phyloP scores from a whole-genome alignment of 1,139 yeast genomes.

The Candida sp. region DNA sequence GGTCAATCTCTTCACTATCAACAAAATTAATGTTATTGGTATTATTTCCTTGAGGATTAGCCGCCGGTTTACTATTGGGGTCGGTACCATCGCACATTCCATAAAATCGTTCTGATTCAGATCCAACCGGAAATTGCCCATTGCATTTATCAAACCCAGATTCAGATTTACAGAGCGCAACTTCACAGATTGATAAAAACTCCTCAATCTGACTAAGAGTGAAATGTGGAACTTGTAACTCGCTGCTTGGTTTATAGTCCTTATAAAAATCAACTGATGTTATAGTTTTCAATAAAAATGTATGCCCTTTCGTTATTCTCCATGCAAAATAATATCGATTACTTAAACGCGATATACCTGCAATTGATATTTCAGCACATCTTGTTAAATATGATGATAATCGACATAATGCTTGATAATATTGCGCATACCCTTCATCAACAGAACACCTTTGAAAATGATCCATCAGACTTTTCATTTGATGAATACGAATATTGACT shows the following conservation, averaged over 20 bases:
- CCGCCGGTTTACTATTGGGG: neutral
- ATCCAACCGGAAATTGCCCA: slow-evolving; percentile 8
- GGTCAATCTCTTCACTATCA: slow-evolving; percentile 23
- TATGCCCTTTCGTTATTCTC: slow-evolving; percentile 29
- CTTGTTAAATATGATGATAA: slow-evolving; percentile 7
- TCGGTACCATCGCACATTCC: neutral
- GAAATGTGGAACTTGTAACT: slow-evolving; percentile 9
- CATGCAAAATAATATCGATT: slow-evolving; percentile 53
- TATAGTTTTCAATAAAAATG: slow-evolving; percentile 18
- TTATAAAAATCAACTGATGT: slow-evolving; percentile 27
- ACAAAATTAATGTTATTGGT: neutral
- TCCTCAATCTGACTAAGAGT: slow-evolving; percentile 20
- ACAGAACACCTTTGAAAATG: slow-evolving; percentile 10
- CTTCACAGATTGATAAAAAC: slow-evolving; percentile 23
- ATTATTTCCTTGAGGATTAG: neutral
- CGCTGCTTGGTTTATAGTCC: slow-evolving; percentile 11
- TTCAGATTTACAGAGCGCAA: slow-evolving; percentile 13
- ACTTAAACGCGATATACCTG: slow-evolving; percentile 15
- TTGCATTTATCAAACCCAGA: slow-evolving; percentile 5
- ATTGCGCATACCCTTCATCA: slow-evolving; percentile 10
- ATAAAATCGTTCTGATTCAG: slow-evolving; percentile 10
- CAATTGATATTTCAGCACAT: slow-evolving; percentile 8
- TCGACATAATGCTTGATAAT: slow-evolving; percentile 7
- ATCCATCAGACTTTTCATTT: slow-evolving; percentile 12
- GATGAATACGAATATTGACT: slow-evolving; percentile 14